phyloP scores from a whole-genome alignment of 2,329 filamentous ascomycete species.

The Arthroderma sp. region DNA sequence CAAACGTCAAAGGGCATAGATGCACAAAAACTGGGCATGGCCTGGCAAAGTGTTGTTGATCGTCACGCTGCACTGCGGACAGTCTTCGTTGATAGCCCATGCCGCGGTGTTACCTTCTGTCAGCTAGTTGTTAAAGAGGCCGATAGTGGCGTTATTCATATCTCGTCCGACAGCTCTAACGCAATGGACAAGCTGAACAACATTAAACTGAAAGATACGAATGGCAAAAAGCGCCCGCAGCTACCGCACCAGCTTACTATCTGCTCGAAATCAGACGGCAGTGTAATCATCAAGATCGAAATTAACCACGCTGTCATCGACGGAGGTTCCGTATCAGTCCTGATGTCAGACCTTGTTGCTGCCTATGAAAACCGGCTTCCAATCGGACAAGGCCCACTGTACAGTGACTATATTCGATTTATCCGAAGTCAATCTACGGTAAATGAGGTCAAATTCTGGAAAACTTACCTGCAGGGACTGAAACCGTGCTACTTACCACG shows the following conservation, averaged over 20 bases:
- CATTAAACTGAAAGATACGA: conserved; percentile 9
- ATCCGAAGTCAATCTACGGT: conserved; percentile 9
- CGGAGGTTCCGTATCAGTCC: conserved; percentile 33
- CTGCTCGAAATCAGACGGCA: conserved; percentile 22
- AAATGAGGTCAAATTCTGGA: conserved; percentile 19
- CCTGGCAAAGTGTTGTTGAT: conserved; percentile 25
- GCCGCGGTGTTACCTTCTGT: conserved; percentile 27
- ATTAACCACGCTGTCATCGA: conserved; percentile 38
- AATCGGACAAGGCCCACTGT: conserved; percentile 10
- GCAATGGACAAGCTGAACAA: conserved; percentile 7
- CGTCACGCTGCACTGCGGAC: conserved; percentile 28
- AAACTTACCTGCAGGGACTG: conserved; percentile 17
- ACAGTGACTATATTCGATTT: conserved; percentile 15
- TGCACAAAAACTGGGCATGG: conserved; percentile 19
- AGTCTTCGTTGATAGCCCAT: conserved; percentile 26
- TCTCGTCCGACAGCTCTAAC: conserved; percentile 11
- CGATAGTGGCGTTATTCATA: conserved; percentile 19
- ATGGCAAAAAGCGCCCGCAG: conserved; percentile 13
- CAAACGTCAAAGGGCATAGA: conserved; percentile 16
- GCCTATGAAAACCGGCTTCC: conserved; percentile 22
- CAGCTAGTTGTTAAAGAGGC: conserved; percentile 27
- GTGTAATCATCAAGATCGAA: conserved; percentile 31
- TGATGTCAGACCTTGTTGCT: conserved; percentile 31
- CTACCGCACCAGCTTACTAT: conserved; percentile 31
- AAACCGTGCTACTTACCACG: conserved; percentile 16